Base-by-base conservation (phyloP, 495 filamentous ascomycete species). In the Penicillium macrosclerotiorum region DNA sequence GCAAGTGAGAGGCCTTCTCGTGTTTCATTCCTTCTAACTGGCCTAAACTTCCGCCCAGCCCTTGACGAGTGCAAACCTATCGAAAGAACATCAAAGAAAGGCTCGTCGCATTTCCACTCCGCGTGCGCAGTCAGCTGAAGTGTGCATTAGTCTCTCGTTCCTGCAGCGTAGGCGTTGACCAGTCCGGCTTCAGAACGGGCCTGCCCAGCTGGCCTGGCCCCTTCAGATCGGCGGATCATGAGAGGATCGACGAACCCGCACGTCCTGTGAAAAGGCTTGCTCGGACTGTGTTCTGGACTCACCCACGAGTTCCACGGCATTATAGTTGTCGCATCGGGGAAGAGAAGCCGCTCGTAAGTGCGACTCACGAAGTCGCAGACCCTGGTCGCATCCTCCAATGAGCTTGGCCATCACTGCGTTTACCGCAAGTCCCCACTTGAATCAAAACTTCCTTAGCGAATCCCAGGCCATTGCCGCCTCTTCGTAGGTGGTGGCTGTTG, bases 61-160 rank as follows among this genome's bases (percentile, higher is more conserved):
- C n/a, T n/a, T n/a, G n/a, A n/a, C n/a, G n/a, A n/a, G n/a, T n/a
- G n/a, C n/a, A n/a, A n/a, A 16, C 31, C 8, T 34, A 34, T 17
- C 31, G 9, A 16, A 5, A 34, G 31, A 30, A 5, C 12, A 29
- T n/a, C n/a, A n/a, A n/a, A n/a, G n/a, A n/a, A n/a, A n/a, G n/a
- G n/a, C n/a, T n/a, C n/a, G n/a, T n/a, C n/a, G 12, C 3, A 19
- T 8, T 16, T 9, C 6, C 14, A 12, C 42, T 13, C 33, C 43
- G 32, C n/a, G 37, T 30, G 42, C 47, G 33, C 20, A 42, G 45
- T 52, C 53, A 60, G 59, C 59, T 63, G 59, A 63, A 52, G 8
- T 42, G 42, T 55, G 57, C 59, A 63, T 60, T 63, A 60, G 56
- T 47, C 45, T 51, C 45, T 56, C 26, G 59, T 63, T 60, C 59